phyloP scores from a whole-genome alignment of 495 filamentous ascomycete species.

The Penicillium ochrochloron region DNA sequence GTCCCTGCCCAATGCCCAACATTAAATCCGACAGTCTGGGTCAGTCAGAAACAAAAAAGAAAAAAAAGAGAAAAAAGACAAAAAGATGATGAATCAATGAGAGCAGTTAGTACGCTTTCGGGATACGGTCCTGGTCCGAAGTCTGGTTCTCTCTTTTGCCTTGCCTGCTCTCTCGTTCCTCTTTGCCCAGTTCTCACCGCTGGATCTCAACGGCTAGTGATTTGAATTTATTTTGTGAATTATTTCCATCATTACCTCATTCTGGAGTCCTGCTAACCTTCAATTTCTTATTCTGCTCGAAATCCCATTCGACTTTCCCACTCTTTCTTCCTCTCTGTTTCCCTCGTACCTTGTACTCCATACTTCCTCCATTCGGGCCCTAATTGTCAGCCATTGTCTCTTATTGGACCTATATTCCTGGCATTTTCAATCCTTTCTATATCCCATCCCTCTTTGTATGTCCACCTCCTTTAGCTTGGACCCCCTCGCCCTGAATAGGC shows the following conservation, averaged over 20 bases:
- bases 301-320: background rate
- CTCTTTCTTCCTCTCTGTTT: slow-evolving; percentile 7
- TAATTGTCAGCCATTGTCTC: background rate
- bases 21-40: slow-evolving; percentile 27
- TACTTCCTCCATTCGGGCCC: background rate
- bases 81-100: slow-evolving; percentile 7
- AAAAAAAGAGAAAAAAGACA: slow-evolving; percentile 4
- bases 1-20: slow-evolving; percentile 32
- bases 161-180: slow-evolving; percentile 11
- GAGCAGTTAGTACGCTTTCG: background rate
- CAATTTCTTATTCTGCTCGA: slow-evolving; percentile 6
- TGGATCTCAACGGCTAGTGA: slow-evolving; percentile 30
- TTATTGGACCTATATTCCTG: slow-evolving; percentile 4
- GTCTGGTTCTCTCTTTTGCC: slow-evolving; percentile 9
- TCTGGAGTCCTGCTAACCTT: background rate
- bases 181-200: slow-evolving; percentile 28
- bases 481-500: slow-evolving; percentile 17
- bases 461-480: slow-evolving; percentile 6
- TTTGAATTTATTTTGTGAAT: background rate
- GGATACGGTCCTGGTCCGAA: slow-evolving; percentile 1
- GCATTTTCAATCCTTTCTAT: background rate
- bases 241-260: slow-evolving; percentile 1
- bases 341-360: slow-evolving; percentile 4
- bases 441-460: background rate
- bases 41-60: slow-evolving; percentile 28